Evolutionary conservation across 805 yeast species (phyloP).

Genomic region (Komagataella mondaviorum): DNA sequence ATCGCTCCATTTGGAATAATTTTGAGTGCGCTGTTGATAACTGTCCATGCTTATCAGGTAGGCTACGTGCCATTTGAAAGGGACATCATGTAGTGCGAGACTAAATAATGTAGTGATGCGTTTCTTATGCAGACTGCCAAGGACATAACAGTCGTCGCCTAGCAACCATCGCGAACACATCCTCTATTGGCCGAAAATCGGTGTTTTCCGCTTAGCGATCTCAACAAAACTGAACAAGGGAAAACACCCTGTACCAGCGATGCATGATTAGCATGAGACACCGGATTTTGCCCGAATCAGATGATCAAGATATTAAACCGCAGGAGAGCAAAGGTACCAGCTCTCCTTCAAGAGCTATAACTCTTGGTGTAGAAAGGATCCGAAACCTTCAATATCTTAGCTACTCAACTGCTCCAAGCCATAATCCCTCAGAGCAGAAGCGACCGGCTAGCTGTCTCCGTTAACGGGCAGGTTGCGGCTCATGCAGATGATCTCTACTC

Average conservation of each 20-base stretch:
- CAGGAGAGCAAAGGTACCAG: no score
- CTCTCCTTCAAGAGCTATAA: no score
- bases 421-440: neutral
- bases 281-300: neutral
- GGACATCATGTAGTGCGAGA: neutral
- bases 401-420: neutral
- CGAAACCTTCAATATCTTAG: neutral
- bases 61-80: neutral
- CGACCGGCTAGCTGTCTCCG: neutral
- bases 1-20: neutral
- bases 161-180: neutral
- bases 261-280: neutral
- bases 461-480: neutral
- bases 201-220: neutral
- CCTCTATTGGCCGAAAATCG: neutral
- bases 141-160: neutral
- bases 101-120: neutral
- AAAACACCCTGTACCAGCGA: neutral
- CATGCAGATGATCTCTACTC: neutral
- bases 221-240: neutral
- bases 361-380: neutral
- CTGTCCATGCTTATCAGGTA: neutral
- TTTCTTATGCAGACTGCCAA: neutral
- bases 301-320: neutral
- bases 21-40: neutral